Evolutionary conservation across 345 rosid genomes (phyloP).

Genomic region (Citrus cavaleriei): DNA sequence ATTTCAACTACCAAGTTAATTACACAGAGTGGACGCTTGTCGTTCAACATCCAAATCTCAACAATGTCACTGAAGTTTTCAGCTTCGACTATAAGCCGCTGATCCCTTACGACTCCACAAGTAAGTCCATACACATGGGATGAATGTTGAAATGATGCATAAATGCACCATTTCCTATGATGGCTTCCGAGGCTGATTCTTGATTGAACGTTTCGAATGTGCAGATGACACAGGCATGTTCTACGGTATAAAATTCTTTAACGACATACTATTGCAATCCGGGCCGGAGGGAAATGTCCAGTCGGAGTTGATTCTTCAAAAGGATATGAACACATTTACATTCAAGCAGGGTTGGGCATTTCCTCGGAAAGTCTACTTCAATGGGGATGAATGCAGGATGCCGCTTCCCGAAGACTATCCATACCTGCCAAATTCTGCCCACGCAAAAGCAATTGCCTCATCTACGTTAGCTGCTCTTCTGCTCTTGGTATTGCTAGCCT

Average conservation of each 20-base stretch:
- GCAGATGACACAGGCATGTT: slow-evolving; percentile 48
- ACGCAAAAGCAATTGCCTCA: neutral
- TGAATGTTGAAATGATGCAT: neutral
- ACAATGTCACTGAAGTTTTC: slow-evolving; percentile 21
- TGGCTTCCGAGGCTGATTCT: neutral
- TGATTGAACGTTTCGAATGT: neutral
- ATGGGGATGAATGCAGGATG: slow-evolving; percentile 36
- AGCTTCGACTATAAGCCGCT: slow-evolving; percentile 27
- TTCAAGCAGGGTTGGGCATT: slow-evolving; percentile 40
- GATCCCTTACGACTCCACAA: slow-evolving; percentile 5
- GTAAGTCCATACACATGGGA: slow-evolving; percentile 1
- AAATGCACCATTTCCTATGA: neutral
- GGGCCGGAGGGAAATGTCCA: slow-evolving; percentile 39
- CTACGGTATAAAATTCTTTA: slow-evolving; percentile 29
- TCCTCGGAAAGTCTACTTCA: slow-evolving; percentile 32
- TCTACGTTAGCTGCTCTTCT: neutral
- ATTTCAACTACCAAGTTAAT: slow-evolving; percentile 25
- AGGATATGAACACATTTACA: slow-evolving; percentile 27
- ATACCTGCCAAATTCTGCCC: slow-evolving; percentile 24
- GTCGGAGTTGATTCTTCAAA: slow-evolving; percentile 30
- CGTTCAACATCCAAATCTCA: slow-evolving; percentile 36
- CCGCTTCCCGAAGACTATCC: slow-evolving; percentile 35
- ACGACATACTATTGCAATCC: slow-evolving; percentile 29
- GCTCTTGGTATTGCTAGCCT: neutral
- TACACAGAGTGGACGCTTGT: slow-evolving; percentile 34